A percentile compares a stretch with the other conserved stretches of the same genome.
These are phyloP conservation scores for Daldinia eschscholtzii DNA, from an alignment of 2,329 filamentous ascomycete genomes.

Conservation along the genomic window DNA sequence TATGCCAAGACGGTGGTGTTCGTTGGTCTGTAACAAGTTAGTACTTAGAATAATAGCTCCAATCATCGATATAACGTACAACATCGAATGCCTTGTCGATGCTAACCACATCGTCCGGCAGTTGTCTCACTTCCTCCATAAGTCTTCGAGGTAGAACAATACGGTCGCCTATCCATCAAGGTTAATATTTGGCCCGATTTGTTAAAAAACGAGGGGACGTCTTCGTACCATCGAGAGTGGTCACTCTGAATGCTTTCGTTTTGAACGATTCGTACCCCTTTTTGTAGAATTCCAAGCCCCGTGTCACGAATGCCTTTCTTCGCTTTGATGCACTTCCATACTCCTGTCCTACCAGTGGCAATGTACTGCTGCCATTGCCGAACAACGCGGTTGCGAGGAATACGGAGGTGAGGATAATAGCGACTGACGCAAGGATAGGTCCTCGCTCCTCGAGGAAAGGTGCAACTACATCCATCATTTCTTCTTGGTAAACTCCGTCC, in stretches of 20 bases:
- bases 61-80: constrained; percentile 18
- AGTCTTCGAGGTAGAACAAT: constrained; percentile 48
- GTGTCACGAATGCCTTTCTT: constrained; percentile 43
- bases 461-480: constrained; percentile 34
- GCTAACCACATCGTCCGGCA: constrained; percentile 50
- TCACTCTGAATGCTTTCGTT: constrained; percentile 43
- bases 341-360: constrained; percentile 46
- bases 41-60: background rate
- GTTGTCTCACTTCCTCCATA: constrained; percentile 49
- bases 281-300: constrained; percentile 42
- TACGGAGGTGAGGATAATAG: constrained; percentile 33
- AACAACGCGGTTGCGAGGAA: constrained; percentile 37
- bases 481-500: background rate
- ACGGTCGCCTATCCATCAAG: constrained; percentile 44
- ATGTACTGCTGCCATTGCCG: constrained; percentile 19
- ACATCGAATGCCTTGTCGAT: constrained; percentile 44
- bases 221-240: constrained; percentile 44
- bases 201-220: background rate
- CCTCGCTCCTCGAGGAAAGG: constrained; percentile 34
- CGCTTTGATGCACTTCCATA: constrained; percentile 43
- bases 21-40: constrained; percentile 33
- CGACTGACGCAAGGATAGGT: constrained; percentile 34
- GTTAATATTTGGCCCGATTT: background rate
- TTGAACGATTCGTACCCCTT: constrained; percentile 46
- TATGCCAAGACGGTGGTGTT: constrained; percentile 38